phyloP scores from a whole-genome alignment of 129 eudicot genomes.

The Flaveria robusta region DNA sequence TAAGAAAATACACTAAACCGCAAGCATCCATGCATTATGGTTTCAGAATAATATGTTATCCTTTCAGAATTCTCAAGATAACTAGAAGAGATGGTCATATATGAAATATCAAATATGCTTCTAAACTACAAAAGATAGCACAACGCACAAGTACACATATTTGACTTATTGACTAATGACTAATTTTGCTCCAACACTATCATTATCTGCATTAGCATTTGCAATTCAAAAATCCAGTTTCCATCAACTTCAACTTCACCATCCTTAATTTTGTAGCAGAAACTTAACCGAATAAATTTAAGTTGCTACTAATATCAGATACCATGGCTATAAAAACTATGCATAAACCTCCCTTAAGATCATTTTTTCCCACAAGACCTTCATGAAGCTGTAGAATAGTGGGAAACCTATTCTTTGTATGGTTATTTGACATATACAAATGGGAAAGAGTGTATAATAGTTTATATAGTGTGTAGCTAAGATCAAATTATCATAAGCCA shows the following conservation, averaged over 20 bases:
- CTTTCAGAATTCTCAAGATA: not conserved
- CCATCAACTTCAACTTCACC: not conserved
- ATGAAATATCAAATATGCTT: not conserved
- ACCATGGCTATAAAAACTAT: not conserved
- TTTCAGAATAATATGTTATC: not conserved
- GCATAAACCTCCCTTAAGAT: not conserved
- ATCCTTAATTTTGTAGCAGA: conserved; percentile 15
- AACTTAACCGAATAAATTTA: conserved; percentile 9
- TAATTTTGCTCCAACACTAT: not conserved
- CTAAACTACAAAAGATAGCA: not conserved
- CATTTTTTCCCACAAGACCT: not conserved
- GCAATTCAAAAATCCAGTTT: not conserved
- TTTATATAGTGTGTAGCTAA: not conserved
- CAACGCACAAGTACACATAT: not conserved
- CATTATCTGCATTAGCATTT: not conserved
- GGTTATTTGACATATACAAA: not conserved
- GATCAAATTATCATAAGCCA: not conserved
- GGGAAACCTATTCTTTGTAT: conserved; percentile 5
- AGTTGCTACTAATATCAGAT: conserved; percentile 13
- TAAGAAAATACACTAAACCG: not conserved
- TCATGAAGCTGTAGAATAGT: not conserved
- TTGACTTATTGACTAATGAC: not conserved
- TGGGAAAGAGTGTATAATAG: not conserved
- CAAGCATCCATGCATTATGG: not conserved
- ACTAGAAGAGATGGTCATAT: not conserved